These are phyloP conservation scores for Aspergillus olivimuriae DNA, from an alignment of 495 filamentous ascomycete genomes.

Conservation along the genomic window DNA sequence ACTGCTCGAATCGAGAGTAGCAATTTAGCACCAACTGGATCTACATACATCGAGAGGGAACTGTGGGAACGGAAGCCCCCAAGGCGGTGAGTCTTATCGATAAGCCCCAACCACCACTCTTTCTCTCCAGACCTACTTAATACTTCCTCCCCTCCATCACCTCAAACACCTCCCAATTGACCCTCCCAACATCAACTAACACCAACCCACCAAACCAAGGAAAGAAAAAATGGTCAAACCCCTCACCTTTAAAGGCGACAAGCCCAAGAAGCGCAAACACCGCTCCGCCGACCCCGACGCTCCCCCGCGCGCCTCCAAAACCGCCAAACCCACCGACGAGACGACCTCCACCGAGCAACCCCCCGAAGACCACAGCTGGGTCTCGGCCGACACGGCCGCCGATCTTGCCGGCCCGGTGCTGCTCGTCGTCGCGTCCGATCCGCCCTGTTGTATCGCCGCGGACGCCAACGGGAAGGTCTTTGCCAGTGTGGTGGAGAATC, in stretches of 20 bases:
- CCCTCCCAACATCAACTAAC: conserved; percentile 3
- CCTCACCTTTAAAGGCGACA: conserved; percentile 93
- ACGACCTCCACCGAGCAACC: conserved; percentile 24
- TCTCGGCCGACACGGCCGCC: conserved; percentile 65
- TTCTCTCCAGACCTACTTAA: too few species aligned
- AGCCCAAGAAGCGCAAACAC: conserved; percentile 82
- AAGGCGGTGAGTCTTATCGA: too few species aligned
- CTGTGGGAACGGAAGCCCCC: too few species aligned
- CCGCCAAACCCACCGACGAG: conserved; percentile 34
- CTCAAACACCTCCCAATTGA: conserved; percentile 1
- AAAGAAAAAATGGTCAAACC: conserved; percentile 60
- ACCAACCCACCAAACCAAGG: conserved; percentile 5
- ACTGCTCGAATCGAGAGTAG: too few species aligned
- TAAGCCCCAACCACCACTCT: too few species aligned
- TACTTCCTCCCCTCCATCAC: too few species aligned
- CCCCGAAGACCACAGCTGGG: conserved; percentile 76
- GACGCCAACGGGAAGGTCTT: conserved; percentile 84
- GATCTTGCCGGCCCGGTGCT: conserved; percentile 85
- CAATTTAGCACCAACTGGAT: too few species aligned
- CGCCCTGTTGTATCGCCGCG: conserved; percentile 67
- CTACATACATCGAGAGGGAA: too few species aligned
- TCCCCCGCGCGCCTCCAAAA: conserved; percentile 30
- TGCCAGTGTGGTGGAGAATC: conserved; percentile 70
- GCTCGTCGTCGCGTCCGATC: conserved; percentile 64
- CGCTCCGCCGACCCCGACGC: conserved; percentile 20